Evolutionary conservation across 2,329 filamentous ascomycete genomes (phyloP).

Genomic region (Dothiorella sarmentorum): DNA sequence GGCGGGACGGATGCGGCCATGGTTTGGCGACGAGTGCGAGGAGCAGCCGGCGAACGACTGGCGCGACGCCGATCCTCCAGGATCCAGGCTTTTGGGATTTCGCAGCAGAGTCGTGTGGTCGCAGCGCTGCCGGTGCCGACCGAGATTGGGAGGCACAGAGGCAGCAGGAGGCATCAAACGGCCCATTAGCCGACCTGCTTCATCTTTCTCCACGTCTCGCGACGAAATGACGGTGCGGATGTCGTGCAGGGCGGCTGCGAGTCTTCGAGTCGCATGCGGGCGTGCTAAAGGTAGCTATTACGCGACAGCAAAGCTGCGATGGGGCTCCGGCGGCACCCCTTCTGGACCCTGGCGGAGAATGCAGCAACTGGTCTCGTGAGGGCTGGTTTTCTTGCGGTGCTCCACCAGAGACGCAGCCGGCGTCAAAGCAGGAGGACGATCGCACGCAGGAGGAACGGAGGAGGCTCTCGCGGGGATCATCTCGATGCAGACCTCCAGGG

Average conservation of each 20-base stretch:
- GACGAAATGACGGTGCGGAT: too few species aligned
- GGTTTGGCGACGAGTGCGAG: too few species aligned
- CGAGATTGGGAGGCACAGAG: too few species aligned
- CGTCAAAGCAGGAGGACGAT: too few species aligned
- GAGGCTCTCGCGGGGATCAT: conserved; percentile 1
- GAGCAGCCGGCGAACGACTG: not conserved
- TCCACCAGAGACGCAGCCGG: too few species aligned
- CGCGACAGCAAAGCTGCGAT: conserved; percentile 3
- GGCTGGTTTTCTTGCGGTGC: not conserved
- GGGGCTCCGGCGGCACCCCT: not conserved
- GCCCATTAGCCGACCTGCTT: conserved; percentile 7
- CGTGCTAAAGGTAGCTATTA: conserved; percentile 13
- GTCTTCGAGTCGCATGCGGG: not conserved
- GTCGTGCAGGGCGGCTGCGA: conserved; percentile 14
- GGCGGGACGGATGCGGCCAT: conserved; percentile 1
- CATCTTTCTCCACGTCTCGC: conserved; percentile 5
- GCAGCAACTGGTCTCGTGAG: conserved; percentile 14
- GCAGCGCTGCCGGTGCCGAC: too few species aligned
- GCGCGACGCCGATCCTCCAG: conserved; percentile 15
- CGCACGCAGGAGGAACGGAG: not conserved
- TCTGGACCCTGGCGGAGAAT: conserved; percentile 8
- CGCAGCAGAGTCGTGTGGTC: not conserved
- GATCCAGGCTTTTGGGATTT: conserved; percentile 9
- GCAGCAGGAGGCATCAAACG: too few species aligned
- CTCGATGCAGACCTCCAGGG: conserved; percentile 1